Conservation (phyloP, 768 basidiomycete species). For the Tylopilus balloui region DNA sequence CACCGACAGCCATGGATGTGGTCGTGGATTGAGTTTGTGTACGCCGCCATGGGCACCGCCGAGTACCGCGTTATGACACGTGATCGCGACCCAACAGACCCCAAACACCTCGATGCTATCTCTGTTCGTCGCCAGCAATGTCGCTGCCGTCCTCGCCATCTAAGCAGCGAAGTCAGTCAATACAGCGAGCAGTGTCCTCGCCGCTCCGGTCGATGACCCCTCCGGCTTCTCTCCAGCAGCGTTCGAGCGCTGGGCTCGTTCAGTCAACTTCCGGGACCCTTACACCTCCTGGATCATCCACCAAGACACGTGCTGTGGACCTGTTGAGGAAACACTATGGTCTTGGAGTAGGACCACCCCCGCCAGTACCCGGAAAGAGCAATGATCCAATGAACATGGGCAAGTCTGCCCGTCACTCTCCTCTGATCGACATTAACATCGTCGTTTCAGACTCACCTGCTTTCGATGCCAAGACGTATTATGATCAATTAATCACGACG, state of each 20-base stretch:
- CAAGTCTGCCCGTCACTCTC: constrained; percentile 27
- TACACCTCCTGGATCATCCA: constrained; percentile 29
- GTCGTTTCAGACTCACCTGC: constrained; percentile 60
- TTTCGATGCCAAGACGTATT: constrained; percentile 82
- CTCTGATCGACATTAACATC: constrained; percentile 1
- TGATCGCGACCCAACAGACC: constrained; percentile 20
- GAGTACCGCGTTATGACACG: constrained; percentile 16
- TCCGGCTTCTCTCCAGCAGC: constrained; percentile 17
- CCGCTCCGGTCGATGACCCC: constrained; percentile 44
- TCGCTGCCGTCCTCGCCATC: constrained; percentile 14
- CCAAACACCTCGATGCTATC: neutral
- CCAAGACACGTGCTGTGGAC: constrained; percentile 65
- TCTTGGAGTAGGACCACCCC: constrained; percentile 68
- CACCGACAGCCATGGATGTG: constrained; percentile 8
- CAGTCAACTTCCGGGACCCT: constrained; percentile 22
- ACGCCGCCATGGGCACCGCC: neutral
- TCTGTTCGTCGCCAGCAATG: neutral
- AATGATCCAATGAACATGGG: constrained; percentile 83
- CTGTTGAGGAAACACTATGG: constrained; percentile 85
- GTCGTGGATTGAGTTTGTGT: neutral
- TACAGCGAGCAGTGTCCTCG: constrained; percentile 38
- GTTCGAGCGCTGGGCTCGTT: constrained; percentile 16
- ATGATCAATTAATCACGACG: constrained; percentile 81
- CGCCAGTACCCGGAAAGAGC: constrained; percentile 49
- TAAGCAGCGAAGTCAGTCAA: constrained; percentile 22